Evolutionary conservation across 345 rosid species (phyloP).

Genomic region (Lepidium sativum): DNA sequence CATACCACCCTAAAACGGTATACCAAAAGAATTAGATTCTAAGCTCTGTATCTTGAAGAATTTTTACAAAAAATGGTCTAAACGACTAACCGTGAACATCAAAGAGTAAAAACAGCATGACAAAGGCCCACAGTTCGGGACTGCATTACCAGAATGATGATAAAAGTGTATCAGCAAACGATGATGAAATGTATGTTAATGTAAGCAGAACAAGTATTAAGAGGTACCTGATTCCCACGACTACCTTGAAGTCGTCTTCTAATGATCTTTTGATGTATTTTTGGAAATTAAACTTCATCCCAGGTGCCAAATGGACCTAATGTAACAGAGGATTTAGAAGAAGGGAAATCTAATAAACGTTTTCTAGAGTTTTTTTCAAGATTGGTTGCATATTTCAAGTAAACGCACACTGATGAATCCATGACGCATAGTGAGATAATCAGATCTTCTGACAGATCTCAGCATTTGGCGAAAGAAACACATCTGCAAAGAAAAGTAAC

Average conservation of each 20-base stretch:
- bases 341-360: background rate
- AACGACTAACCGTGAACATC: slow-evolving; percentile 63
- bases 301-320: slow-evolving; percentile 88
- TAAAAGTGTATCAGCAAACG: background rate
- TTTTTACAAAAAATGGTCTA: background rate
- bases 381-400: background rate
- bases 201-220: background rate
- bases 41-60: background rate
- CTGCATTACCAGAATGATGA: slow-evolving; percentile 34
- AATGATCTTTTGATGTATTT: slow-evolving; percentile 83
- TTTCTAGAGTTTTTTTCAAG: background rate
- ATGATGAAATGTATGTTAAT: background rate
- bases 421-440: slow-evolving; percentile 82
- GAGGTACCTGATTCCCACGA: slow-evolving; percentile 76
- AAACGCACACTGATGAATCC: slow-evolving; percentile 72
- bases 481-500: slow-evolving; percentile 30
- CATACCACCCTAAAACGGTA: slow-evolving; percentile 57
- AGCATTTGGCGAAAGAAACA: slow-evolving; percentile 82
- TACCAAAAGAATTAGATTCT: background rate
- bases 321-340: background rate
- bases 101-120: slow-evolving; percentile 55
- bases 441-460: slow-evolving; percentile 66
- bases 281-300: slow-evolving; percentile 81
- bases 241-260: slow-evolving; percentile 94
- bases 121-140: slow-evolving; percentile 70